These are phyloP conservation scores for Cymodocea nodosa DNA, from an alignment of 116 monocot species.

Conservation along the genomic window DNA sequence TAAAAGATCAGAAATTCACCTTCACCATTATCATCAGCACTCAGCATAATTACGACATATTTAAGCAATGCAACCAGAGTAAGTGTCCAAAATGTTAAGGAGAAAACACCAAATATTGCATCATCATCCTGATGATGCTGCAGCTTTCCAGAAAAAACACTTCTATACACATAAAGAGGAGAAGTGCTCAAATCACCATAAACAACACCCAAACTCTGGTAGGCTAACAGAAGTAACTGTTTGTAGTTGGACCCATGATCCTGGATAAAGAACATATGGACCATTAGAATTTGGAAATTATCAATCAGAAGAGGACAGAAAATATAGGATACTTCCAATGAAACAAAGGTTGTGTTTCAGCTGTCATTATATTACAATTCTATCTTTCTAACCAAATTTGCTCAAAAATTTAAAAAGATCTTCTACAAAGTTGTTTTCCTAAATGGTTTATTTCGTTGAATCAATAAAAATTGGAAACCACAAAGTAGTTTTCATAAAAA, in stretches of 20 bases:
- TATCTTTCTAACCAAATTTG: too few relatives aligned
- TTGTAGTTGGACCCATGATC: slow-evolving; percentile 8
- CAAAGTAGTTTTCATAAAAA: too few relatives aligned
- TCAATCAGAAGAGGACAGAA: neutral
- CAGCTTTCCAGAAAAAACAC: slow-evolving; percentile 22
- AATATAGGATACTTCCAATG: neutral
- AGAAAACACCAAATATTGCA: slow-evolving; percentile 28
- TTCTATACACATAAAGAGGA: slow-evolving; percentile 30
- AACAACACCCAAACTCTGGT: slow-evolving; percentile 41
- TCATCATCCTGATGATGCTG: slow-evolving; percentile 20
- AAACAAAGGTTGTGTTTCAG: too few relatives aligned
- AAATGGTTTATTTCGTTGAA: too few relatives aligned
- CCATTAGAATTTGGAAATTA: neutral
- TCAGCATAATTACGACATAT: slow-evolving; percentile 18
- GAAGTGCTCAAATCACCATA: slow-evolving; percentile 36
- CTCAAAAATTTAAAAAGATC: too few relatives aligned
- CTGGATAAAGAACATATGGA: slow-evolving; percentile 4
- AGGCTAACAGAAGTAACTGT: slow-evolving; percentile 25
- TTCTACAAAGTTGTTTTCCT: too few relatives aligned
- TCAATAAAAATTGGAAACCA: too few relatives aligned
- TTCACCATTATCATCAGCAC: slow-evolving; percentile 40
- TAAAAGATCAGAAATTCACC: slow-evolving; percentile 6
- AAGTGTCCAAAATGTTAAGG: slow-evolving; percentile 35
- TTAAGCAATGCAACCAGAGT: slow-evolving; percentile 26
- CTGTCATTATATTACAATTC: too few relatives aligned